phyloP scores from a whole-genome alignment of 1,284 basidiomycete genomes.

The Nidula niveotomentosa region DNA sequence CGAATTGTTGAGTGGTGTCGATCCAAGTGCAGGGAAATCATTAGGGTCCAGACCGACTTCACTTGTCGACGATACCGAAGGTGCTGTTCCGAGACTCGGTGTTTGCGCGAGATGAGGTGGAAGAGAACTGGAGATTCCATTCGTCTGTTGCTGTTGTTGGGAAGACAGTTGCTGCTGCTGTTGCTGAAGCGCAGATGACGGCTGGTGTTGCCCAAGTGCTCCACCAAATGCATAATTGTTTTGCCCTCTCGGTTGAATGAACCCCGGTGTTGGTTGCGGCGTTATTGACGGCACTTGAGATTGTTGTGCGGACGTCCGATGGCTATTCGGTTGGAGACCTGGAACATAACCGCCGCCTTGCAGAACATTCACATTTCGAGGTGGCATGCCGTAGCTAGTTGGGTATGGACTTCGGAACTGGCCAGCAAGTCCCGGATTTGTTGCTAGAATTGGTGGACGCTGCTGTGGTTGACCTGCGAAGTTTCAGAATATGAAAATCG shows the following conservation, averaged over 20 bases:
- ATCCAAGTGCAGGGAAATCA: conserved; percentile 82
- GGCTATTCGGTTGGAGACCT: conserved; percentile 52
- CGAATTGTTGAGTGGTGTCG: conserved; percentile 42
- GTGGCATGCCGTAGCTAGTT: conserved; percentile 56
- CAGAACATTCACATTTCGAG: conserved; percentile 52
- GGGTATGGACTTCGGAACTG: conserved; percentile 69
- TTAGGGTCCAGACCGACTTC: conserved; percentile 82
- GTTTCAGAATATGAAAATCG: conserved; percentile 19
- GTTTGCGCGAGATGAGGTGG: conserved; percentile 56
- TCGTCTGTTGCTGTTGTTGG: conserved; percentile 34
- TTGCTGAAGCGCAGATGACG: conserved; percentile 37
- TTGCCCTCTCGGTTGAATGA: conserved; percentile 62
- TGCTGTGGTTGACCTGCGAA: conserved; percentile 74
- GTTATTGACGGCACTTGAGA: conserved; percentile 50
- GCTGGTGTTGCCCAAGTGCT: conserved; percentile 51
- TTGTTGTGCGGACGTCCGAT: conserved; percentile 51
- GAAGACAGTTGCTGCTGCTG: conserved; percentile 38
- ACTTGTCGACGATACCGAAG: conserved; percentile 62
- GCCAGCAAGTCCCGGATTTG: conserved; percentile 56
- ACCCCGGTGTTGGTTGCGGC: conserved; percentile 61
- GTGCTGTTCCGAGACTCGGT: conserved; percentile 45
- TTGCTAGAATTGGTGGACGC: conserved; percentile 70
- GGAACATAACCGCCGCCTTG: conserved; percentile 49
- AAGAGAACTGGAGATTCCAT: conserved; percentile 48
- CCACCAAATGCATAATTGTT: conserved; percentile 57